Evolutionary conservation across 441 rosid species (phyloP).

Genomic region (Brassica balearica): DNA sequence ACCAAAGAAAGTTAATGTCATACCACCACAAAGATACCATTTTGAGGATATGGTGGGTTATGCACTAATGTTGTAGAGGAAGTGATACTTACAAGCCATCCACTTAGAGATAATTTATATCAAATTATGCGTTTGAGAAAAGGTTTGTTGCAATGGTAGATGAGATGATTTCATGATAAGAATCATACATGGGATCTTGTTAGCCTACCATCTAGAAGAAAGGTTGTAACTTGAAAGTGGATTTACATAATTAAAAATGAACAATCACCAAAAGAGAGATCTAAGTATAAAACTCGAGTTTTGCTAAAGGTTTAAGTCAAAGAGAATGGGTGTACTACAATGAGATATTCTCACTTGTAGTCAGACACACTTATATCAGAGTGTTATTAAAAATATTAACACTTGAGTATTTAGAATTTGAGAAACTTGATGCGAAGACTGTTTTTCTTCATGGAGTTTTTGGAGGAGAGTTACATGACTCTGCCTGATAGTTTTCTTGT

Average conservation of each 20-base stretch:
- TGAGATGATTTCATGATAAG: neutral
- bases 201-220: neutral
- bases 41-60: neutral
- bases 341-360: too few species aligned
- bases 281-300: neutral
- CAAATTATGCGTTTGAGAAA: neutral
- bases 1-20: neutral
- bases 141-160: neutral
- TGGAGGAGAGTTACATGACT: neutral
- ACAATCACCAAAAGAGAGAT: neutral
- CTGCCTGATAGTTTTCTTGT: neutral
- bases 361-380: neutral
- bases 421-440: neutral
- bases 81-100: neutral
- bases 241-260: neutral
- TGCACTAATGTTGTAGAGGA: neutral
- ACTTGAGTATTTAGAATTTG: neutral
- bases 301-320: neutral
- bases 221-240: neutral
- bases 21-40: neutral
- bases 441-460: neutral
- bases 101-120: too few species aligned
- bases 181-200: neutral
- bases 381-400: neutral
- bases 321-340: neutral